A percentile compares a stretch with the other conserved stretches of the same genome.
Evolutionary conservation across 2,329 filamentous ascomycete genomes (phyloP).

Genomic region (Paecilomyces sp.): DNA sequence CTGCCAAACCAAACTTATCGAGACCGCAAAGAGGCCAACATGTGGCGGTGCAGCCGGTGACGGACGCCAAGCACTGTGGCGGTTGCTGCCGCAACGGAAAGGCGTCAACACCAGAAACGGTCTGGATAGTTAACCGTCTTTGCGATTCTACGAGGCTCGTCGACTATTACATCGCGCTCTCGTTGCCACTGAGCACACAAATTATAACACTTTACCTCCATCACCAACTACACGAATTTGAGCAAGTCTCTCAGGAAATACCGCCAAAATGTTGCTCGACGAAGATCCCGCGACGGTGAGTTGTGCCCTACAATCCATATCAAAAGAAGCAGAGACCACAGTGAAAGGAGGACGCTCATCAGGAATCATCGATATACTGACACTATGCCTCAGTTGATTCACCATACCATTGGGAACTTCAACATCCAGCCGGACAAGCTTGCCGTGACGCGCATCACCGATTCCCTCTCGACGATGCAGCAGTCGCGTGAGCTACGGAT

Average conservation of each 20-base stretch:
- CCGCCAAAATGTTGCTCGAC: slow-evolving; percentile 76
- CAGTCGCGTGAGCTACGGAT: slow-evolving; percentile 75
- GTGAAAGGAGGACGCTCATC: not conserved
- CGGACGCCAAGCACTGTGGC: slow-evolving; percentile 18
- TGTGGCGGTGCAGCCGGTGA: slow-evolving; percentile 23
- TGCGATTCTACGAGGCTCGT: not conserved
- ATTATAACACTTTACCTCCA: not conserved
- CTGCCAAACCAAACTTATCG: slow-evolving; percentile 9
- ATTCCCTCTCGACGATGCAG: slow-evolving; percentile 75
- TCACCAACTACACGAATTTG: not conserved
- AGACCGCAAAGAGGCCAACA: slow-evolving; percentile 19
- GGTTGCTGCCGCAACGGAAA: slow-evolving; percentile 33
- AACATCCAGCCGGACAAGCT: slow-evolving; percentile 84
- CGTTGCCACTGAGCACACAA: not conserved
- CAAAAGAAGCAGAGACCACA: not conserved
- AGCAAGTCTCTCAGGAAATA: slow-evolving; percentile 5
- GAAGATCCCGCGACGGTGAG: slow-evolving; percentile 81
- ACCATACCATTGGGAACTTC: slow-evolving; percentile 89
- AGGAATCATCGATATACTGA: slow-evolving; percentile 2
- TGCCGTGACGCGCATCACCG: slow-evolving; percentile 73
- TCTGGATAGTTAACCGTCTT: not conserved
- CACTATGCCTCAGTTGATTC: slow-evolving; percentile 61
- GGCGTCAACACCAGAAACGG: slow-evolving; percentile 10
- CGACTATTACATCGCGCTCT: not conserved
- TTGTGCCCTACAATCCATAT: slow-evolving; percentile 6